Evolutionary conservation across 2,329 filamentous ascomycete genomes (phyloP), one percentile per base, ranked within the genome.

Genomic region (Paraconiothyrium sp.): DNA sequence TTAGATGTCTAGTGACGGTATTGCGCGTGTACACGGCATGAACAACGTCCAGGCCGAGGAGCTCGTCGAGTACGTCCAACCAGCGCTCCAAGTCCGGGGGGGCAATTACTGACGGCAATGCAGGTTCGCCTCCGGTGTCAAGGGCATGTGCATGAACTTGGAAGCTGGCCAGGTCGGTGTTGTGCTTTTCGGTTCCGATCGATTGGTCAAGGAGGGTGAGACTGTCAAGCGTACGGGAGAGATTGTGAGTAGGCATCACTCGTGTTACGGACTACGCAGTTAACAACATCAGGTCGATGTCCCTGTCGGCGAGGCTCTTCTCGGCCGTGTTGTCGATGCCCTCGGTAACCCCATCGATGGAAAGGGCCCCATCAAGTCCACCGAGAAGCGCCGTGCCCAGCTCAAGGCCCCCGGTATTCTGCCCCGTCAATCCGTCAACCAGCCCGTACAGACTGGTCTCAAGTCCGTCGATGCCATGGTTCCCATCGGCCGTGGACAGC

Each of bases 81-180:
- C 57, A 61, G 16, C 49, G 60, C 32, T 43, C 52, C 56, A 49
- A 43, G 62, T 46, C 55, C 54, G 57, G 61, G 54, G 62, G 24
- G 70, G 16, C 39, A 65, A 63, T 61, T 59, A 69, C 75, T 78
- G 70, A 78, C 69, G 61, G 64, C 63, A 64, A 58, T 50, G 61
- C 72, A 97, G 94, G 88, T 99, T 99, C 88, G 93, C 95, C 79
- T 99, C 95, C 72, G 95, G 95, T 84, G 95, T 98, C 85, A 98
- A 98, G 91, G 95, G 95, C 84, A 99, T 99, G 95, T 98, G 94
- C 92, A 98, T 99, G 94, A 99, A 99, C 92, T 90, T 99, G 85
- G 95, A 99, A 88, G 95, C 95, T 84, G 95, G 95, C 84, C 95
- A 98, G 86, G 95, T 99, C 86, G 95, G 95, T 97, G 94, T 99